Base-by-base conservation (phyloP, 768 basidiomycete genomes). In the Lactarius tabidus region DNA sequence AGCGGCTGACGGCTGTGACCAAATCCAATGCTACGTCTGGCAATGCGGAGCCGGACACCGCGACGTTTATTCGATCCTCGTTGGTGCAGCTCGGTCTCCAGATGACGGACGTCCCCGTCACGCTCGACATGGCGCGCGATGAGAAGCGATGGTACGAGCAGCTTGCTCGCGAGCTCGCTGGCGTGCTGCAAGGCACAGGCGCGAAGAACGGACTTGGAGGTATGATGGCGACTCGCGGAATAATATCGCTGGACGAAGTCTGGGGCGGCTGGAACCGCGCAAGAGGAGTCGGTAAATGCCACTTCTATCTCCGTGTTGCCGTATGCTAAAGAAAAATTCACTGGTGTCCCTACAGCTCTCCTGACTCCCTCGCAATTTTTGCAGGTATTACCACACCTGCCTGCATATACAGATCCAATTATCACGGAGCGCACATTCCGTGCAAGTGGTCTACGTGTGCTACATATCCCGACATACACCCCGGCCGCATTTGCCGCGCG, bases 261-360 rank as follows among this genome's bases (percentile, higher is more conserved):
- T 98, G 95, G 95, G 92, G 92, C 31, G 86, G 90, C 2, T 97
- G 95, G 95, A 96, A 95, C 72, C 86, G 95, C 64, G 94, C 93
- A 7, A 79, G 95, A 69, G 95, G 95, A 57, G 89, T 96, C 60
- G 89, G 94, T 93, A 74, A 74, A 88, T 73, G 26, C 10, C 26
- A 14, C 31, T 10, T 38, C 28, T 52, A 41, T 14, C 36, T 38
- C 7, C 20, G 2, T 17, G 17, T 12, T 26, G 57, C n/a, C 14
- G 3, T 45, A 65, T 61, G 23, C 45, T 57, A 18, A 31, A 26
- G 35, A 29, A 23, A 51, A 54, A 33, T 4, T 33, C 33, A 33
- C 33, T 31, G 6, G 51, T 45, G 29, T 48, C 35, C 54, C 26
- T 56, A 36, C 68, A 95, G 95, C 95, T 6, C 83, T 99, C 41